Base-by-base conservation (phyloP, 306 rosid species). In the Trifolium pratense region DNA sequence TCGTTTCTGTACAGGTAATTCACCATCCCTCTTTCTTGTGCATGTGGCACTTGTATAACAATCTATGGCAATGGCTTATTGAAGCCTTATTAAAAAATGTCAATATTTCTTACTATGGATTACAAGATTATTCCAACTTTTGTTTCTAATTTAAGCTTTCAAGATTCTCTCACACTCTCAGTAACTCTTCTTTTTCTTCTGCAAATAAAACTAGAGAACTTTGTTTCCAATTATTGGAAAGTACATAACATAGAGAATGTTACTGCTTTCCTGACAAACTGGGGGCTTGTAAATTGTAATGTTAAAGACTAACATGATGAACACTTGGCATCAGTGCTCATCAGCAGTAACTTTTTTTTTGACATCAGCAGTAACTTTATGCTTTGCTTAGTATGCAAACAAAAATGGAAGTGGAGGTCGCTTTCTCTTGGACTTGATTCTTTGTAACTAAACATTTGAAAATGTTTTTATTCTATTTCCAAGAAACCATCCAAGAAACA, bases 1-100 rank as follows among this genome's bases (percentile, higher is more conserved):
- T 89, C 68, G 79, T 86, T 16, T 73, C 88, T 32, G 77, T 88
- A 61, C 97, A 90, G 95, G 96, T 90, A 25, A 79, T 67, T 60
- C 62, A 51, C 74, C 23, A 39, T 70, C 45, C 65, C 66, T 77
- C 31, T 68, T 11, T 57, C 37, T 79, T 78, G 29, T 78, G 39
- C 5, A 7, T 48, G 52, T 69, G 34, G 6, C 9, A n/a, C 9
- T 7, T 36, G 39, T 7, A 36, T 36, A 7, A 36, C 9, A 2
- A 36, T 36, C 39, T 36, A 7, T 36, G 39, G 7, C 52, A 49
- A 25, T 17, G 52, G 62, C 31, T 4, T 58, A 13, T 23, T 34
- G 58, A 52, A 36, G 68, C 76, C 68, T 60, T 32, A 43, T 68
- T 36, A 55, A 18, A 1, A 0, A 67, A 18, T 62, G 23, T 16